phyloP scores from a whole-genome alignment of 192 early-diverging fungal species.

The Phycomyces blakesleeanus region DNA sequence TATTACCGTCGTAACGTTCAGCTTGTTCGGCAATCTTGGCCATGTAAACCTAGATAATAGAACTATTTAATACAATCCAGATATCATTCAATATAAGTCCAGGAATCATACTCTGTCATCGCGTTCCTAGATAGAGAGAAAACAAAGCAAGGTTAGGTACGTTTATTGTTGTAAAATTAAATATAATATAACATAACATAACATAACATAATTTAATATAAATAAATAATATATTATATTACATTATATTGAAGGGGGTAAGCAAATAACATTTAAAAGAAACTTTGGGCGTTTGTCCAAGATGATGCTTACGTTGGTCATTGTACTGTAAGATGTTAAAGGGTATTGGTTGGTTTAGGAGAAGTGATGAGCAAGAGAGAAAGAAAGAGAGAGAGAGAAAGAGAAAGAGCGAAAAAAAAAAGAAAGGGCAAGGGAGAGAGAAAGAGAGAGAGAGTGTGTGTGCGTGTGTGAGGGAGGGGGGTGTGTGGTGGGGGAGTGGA shows the following conservation, averaged over 20 bases:
- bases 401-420: not conserved
- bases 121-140: constrained; percentile 15
- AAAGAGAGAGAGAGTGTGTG: not conserved
- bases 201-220: too few relatives aligned
- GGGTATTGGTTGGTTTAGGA: too few relatives aligned
- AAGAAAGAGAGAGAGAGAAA: not conserved
- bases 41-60: constrained; percentile 93
- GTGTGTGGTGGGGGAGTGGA: too few relatives aligned
- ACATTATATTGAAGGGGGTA: too few relatives aligned
- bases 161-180: not conserved
- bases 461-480: too few relatives aligned
- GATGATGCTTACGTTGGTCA: constrained; percentile 13
- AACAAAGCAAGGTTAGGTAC: not conserved
- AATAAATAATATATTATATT: too few relatives aligned
- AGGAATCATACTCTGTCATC: constrained; percentile 17
- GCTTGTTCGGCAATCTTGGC: constrained; percentile 99
- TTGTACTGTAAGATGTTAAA: too few relatives aligned
- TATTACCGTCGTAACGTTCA: constrained; percentile 96
- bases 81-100: too few relatives aligned
- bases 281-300: too few relatives aligned
- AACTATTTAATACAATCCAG: too few relatives aligned
- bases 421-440: not conserved
- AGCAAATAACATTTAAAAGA: too few relatives aligned
- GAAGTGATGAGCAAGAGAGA: too few relatives aligned
- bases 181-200: not conserved